phyloP scores from a whole-genome alignment of 257 asterid species.

The Phtheirospermum japonicum region DNA sequence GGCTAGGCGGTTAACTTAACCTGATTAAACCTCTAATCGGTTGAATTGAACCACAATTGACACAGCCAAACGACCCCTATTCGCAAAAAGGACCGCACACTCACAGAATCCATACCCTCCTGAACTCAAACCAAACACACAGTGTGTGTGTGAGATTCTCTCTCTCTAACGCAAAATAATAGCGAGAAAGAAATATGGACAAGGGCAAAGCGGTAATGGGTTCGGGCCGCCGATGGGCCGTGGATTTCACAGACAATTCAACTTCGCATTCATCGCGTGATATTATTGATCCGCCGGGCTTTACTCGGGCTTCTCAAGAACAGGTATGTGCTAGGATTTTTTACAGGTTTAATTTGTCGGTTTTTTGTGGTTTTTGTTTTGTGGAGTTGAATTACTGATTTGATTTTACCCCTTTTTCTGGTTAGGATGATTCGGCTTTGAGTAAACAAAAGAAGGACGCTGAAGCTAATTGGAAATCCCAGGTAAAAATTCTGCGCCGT shows the following conservation, averaged over 20 bases:
- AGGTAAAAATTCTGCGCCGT: constrained; percentile 37
- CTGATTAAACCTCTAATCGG: no score
- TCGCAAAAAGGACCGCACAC: background rate
- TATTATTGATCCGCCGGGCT: constrained; percentile 85
- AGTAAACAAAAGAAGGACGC: constrained; percentile 89
- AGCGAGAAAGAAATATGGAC: constrained; percentile 45
- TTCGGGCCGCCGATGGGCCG: constrained; percentile 89
- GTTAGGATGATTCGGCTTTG: constrained; percentile 77
- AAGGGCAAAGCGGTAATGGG: constrained; percentile 81
- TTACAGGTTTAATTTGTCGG: constrained; percentile 8
- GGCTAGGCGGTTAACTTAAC: no score
- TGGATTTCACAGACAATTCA: constrained; percentile 75
- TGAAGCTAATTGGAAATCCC: constrained; percentile 84
- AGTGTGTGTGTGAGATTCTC: background rate
- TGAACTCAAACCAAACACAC: background rate
- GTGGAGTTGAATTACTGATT: background rate
- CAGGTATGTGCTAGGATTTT: constrained; percentile 50
- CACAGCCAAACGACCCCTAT: no score
- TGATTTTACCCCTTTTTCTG: background rate
- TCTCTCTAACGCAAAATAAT: no score
- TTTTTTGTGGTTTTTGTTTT: constrained; percentile 1
- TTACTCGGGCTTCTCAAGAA: constrained; percentile 74
- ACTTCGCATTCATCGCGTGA: constrained; percentile 75
- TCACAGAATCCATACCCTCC: background rate
- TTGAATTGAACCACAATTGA: no score